A percentile compares a stretch with the other conserved stretches of the same genome.
Evolutionary conservation across 108 stramenopile genomes (phyloP).

Genomic region (Nitzschia inconspicua): DNA sequence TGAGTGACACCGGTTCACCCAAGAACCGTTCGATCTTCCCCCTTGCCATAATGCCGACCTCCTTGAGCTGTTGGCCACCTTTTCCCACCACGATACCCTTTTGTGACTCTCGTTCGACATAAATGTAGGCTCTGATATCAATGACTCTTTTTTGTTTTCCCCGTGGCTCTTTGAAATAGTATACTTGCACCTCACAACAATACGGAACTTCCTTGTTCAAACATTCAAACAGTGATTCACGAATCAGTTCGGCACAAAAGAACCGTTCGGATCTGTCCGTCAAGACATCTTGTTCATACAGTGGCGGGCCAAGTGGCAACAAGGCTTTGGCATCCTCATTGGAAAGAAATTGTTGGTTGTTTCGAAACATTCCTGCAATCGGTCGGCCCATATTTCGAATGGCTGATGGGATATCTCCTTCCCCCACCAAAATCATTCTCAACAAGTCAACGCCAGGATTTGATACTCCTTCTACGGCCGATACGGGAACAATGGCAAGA

Average conservation of each 20-base stretch:
- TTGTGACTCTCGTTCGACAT: constrained; percentile 89
- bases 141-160: constrained; percentile 33
- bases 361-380: constrained; percentile 70
- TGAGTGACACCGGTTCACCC: constrained; percentile 65
- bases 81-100: constrained; percentile 93
- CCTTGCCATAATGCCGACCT: constrained; percentile 80
- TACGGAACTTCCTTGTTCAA: constrained; percentile 91
- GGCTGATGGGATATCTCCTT: constrained; percentile 54
- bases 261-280: constrained; percentile 86
- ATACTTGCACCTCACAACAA: constrained; percentile 89
- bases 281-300: constrained; percentile 70
- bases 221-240: constrained; percentile 75
- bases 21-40: constrained; percentile 72
- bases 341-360: constrained; percentile 32
- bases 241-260: constrained; percentile 84
- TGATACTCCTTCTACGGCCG: constrained; percentile 46
- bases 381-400: constrained; percentile 79
- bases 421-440: constrained; percentile 55
- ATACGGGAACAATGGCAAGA: constrained; percentile 67
- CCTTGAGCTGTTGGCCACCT: constrained; percentile 81
- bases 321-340: constrained; percentile 50
- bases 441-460: constrained; percentile 61
- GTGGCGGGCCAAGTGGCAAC: constrained; percentile 61
- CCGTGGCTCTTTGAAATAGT: constrained; percentile 81
- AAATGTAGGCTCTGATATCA: constrained; percentile 73